phyloP scores from a whole-genome alignment of 352 stramenopile species.

The Aphanomyces stellatus region DNA sequence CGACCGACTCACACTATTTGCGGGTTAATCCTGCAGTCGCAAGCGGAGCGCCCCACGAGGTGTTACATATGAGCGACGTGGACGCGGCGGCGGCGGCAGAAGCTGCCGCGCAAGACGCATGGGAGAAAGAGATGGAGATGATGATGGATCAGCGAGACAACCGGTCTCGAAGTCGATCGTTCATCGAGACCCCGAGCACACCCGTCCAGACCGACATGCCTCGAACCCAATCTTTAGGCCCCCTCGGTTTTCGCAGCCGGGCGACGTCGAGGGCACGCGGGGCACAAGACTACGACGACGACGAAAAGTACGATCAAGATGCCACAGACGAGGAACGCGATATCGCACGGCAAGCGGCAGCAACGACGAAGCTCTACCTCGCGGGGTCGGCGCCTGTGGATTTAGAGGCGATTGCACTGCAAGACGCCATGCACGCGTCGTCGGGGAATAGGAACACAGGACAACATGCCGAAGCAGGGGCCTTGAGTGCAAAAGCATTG shows the following conservation, averaged over 20 bases:
- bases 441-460: constrained; percentile 46
- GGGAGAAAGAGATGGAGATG: constrained; percentile 78
- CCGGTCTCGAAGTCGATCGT: constrained; percentile 68
- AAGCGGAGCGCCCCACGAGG: background rate
- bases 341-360: constrained; percentile 56
- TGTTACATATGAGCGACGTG: constrained; percentile 25
- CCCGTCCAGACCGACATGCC: constrained; percentile 14
- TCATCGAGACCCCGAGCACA: constrained; percentile 21
- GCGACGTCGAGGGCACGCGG: constrained; percentile 12
- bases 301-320: constrained; percentile 25
- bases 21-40: background rate
- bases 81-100: constrained; percentile 23
- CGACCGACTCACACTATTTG: background rate
- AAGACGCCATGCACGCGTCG: constrained; percentile 61
- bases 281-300: constrained; percentile 8
- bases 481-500: constrained; percentile 63
- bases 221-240: constrained; percentile 2
- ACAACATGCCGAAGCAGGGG: constrained; percentile 47
- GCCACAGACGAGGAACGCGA: constrained; percentile 23
- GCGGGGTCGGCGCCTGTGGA: constrained; percentile 73
- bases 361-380: constrained; percentile 78
- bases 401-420: constrained; percentile 39
- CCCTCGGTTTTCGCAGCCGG: background rate
- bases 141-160: constrained; percentile 53
- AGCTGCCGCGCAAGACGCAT: constrained; percentile 40